phyloP scores from a whole-genome alignment of 306 rosid species.

The Rubus idaeus region DNA sequence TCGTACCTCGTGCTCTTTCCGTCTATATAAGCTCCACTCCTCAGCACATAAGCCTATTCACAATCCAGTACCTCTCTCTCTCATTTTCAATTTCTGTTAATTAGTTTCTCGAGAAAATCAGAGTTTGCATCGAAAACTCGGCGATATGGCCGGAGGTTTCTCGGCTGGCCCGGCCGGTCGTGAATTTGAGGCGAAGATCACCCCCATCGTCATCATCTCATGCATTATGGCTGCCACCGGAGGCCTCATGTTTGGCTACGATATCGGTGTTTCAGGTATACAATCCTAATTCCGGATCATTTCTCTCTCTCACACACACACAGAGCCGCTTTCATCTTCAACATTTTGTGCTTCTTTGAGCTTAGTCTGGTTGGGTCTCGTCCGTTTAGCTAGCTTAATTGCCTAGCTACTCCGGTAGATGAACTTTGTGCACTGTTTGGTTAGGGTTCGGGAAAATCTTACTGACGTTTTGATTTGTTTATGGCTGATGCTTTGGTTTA shows the following conservation, averaged over 20 bases:
- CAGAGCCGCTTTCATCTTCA: background rate
- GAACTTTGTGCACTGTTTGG: constrained; percentile 1
- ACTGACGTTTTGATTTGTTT: background rate
- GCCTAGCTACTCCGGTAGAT: background rate
- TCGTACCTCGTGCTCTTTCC: constrained; percentile 1
- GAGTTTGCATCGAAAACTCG: background rate
- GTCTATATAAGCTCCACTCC: constrained; percentile 15
- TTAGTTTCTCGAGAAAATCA: background rate
- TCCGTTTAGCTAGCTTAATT: background rate
- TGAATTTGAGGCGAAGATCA: constrained; percentile 78
- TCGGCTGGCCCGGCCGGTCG: constrained; percentile 20
- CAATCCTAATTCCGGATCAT: background rate
- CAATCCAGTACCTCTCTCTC: background rate
- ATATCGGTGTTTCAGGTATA: constrained; percentile 80
- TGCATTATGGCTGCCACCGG: constrained; percentile 89
- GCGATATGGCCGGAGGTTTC: constrained; percentile 62
- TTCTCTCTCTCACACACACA: too few species aligned
- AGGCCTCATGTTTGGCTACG: constrained; percentile 93
- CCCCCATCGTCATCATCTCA: constrained; percentile 77
- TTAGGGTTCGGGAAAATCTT: background rate
- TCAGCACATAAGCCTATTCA: background rate
- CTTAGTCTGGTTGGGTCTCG: background rate
- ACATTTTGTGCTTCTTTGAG: background rate
- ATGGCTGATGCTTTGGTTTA: background rate
- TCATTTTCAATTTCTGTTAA: background rate